Conservation (phyloP, 2,329 filamentous ascomycete species). For the Ilyonectria mors-panacis region DNA sequence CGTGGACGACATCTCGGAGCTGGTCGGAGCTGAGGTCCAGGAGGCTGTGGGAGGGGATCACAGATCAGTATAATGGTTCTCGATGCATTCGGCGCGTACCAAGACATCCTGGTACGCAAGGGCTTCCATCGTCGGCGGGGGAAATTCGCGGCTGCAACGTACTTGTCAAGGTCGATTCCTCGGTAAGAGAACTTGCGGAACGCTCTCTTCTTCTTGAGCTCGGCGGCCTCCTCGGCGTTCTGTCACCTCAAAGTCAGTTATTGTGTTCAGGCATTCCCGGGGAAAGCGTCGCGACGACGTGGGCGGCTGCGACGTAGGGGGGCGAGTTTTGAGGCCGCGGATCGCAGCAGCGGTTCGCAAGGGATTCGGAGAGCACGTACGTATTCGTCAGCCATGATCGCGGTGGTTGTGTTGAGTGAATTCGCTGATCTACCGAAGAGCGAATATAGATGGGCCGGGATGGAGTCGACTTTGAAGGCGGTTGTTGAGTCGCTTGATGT, state of each 20-base stretch:
- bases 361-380: conserved; percentile 69
- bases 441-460: conserved; percentile 58
- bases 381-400: conserved; percentile 92
- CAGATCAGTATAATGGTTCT: conserved; percentile 41
- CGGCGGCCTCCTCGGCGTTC: conserved; percentile 98
- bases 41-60: conserved; percentile 73
- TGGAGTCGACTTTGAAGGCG: conserved; percentile 53
- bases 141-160: conserved; percentile 62
- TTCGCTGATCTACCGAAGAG: conserved; percentile 63
- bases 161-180: conserved; percentile 99
- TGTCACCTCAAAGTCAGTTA: conserved; percentile 60
- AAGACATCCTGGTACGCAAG: conserved; percentile 18
- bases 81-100: conserved; percentile 18
- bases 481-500: conserved; percentile 47
- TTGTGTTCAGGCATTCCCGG: conserved; percentile 27
- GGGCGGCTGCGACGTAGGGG: conserved; percentile 23
- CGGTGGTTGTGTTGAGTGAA: conserved; percentile 60
- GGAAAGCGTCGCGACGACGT: conserved; percentile 11
- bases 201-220: conserved; percentile 99
- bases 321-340: conserved; percentile 48
- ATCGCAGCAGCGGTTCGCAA: conserved; percentile 46
- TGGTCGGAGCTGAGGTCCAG: conserved; percentile 98
- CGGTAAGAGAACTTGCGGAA: conserved; percentile 99
- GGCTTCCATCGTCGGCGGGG: conserved; percentile 37
- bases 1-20: conserved; percentile 99